Percentiles rank a stretch among this genome's conserved stretches.
Evolutionary conservation across 2,329 filamentous ascomycete genomes (phyloP).

Genomic region (Trichoderma semiorbis): DNA sequence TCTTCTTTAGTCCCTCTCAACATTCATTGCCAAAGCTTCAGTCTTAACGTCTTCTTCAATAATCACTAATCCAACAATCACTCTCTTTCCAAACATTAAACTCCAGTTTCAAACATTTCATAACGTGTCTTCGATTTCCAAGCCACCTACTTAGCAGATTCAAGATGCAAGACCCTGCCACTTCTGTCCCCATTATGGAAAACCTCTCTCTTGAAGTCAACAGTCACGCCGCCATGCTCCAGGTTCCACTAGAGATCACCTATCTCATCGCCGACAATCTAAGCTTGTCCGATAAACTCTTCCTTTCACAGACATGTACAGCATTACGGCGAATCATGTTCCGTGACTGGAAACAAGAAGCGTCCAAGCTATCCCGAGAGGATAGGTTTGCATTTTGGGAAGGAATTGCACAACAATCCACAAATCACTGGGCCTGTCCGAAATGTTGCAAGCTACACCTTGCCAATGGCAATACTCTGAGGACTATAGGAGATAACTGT

Average conservation of each 20-base stretch:
- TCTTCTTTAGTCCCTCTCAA: not conserved
- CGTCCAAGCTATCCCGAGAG: not conserved
- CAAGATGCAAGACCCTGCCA: not conserved
- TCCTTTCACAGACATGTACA: slow-evolving; percentile 7
- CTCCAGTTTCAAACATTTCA: not conserved
- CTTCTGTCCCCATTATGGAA: not conserved
- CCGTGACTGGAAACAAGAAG: not conserved
- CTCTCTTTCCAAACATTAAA: too few species aligned
- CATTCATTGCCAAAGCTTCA: not conserved
- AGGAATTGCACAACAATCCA: not conserved
- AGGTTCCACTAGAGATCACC: not conserved
- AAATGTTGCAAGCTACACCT: not conserved
- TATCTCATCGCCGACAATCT: not conserved
- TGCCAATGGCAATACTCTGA: not conserved
- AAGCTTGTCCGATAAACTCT: not conserved
- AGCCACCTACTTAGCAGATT: not conserved
- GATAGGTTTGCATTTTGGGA: not conserved
- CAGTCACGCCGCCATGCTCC: not conserved
- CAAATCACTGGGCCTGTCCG: not conserved
- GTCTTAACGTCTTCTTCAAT: not conserved
- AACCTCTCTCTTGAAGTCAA: not conserved
- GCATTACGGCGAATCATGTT: not conserved
- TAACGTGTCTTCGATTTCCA: not conserved
- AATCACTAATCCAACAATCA: not conserved
- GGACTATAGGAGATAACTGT: too few species aligned